phyloP scores from a whole-genome alignment of 1,284 basidiomycete genomes.

The Stygiomarasmius scandens region DNA sequence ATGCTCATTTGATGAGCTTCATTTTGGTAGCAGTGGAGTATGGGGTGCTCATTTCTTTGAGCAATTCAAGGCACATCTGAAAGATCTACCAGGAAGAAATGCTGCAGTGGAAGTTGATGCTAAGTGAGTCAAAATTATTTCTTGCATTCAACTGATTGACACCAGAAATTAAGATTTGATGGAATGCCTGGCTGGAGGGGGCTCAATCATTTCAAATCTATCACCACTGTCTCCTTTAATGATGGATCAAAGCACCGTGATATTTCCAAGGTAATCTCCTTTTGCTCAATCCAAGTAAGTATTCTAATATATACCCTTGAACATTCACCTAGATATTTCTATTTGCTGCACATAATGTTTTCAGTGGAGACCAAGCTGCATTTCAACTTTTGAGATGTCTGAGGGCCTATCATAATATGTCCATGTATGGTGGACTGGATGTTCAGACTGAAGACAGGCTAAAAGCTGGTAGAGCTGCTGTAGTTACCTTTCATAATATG shows the following conservation, averaged over 20 bases:
- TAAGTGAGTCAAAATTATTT: slow-evolving; percentile 18
- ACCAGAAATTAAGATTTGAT: slow-evolving; percentile 28
- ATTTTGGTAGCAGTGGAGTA: slow-evolving; percentile 16
- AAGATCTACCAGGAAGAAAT: background rate
- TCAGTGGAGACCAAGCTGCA: slow-evolving; percentile 10
- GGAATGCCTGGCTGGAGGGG: slow-evolving; percentile 35
- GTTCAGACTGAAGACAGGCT: slow-evolving; percentile 36
- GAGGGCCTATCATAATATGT: slow-evolving; percentile 30
- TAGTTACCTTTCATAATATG: slow-evolving; percentile 19
- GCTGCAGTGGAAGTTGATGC: slow-evolving; percentile 12
- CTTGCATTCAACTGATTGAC: background rate
- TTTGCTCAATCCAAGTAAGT: background rate
- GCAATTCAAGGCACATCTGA: slow-evolving; percentile 11
- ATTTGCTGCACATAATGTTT: slow-evolving; percentile 31
- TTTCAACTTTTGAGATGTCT: slow-evolving; percentile 30
- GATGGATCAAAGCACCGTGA: slow-evolving; percentile 42
- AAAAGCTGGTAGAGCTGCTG: slow-evolving; percentile 21
- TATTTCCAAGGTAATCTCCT: slow-evolving; percentile 40
- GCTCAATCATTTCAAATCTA: slow-evolving; percentile 38
- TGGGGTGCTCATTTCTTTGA: slow-evolving; percentile 20
- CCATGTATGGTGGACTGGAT: slow-evolving; percentile 31
- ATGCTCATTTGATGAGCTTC: slow-evolving; percentile 20
- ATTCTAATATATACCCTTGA: background rate
- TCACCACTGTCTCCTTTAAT: slow-evolving; percentile 32
- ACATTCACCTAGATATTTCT: slow-evolving; percentile 26